Evolutionary conservation across 164 flowering plant species (phyloP).

Genomic region (Vitis vinifera): DNA sequence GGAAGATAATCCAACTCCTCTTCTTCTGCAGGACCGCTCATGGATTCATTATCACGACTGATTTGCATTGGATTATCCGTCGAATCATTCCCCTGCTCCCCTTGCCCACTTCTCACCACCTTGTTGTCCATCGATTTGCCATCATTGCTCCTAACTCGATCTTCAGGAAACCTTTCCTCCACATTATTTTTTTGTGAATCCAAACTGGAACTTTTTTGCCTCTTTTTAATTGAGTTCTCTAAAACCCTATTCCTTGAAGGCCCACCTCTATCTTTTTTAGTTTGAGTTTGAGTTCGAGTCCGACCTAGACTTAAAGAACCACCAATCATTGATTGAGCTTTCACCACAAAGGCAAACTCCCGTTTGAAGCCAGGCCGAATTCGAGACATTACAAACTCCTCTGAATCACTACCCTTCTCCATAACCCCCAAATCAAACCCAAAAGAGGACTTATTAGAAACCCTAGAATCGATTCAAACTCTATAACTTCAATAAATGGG

Average conservation of each 20-base stretch:
- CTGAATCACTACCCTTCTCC: constrained; percentile 53
- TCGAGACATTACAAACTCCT: constrained; percentile 36
- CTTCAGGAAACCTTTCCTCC: constrained; percentile 1
- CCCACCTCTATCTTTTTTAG: constrained; percentile 29
- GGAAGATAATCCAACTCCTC: not conserved
- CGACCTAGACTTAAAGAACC: constrained; percentile 38
- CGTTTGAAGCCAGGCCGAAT: constrained; percentile 58
- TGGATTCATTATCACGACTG: too few relatives aligned
- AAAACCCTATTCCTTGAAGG: constrained; percentile 8
- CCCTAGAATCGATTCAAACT: too few relatives aligned
- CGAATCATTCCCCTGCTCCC: constrained; percentile 16
- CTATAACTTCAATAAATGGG: too few relatives aligned
- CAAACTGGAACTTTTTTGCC: constrained; percentile 14
- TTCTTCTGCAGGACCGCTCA: not conserved
- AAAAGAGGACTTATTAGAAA: too few relatives aligned
- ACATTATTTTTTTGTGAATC: not conserved
- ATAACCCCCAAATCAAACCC: constrained; percentile 18
- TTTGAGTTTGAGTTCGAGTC: constrained; percentile 46
- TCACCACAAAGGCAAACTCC: constrained; percentile 59
- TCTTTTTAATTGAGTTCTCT: constrained; percentile 22
- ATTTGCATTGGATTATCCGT: not conserved
- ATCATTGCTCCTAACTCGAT: constrained; percentile 16
- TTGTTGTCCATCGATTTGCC: constrained; percentile 20
- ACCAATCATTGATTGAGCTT: constrained; percentile 40
- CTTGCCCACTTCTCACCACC: constrained; percentile 31